phyloP scores from a whole-genome alignment of 306 rosid species.

The Dalbergia cultrata region DNA sequence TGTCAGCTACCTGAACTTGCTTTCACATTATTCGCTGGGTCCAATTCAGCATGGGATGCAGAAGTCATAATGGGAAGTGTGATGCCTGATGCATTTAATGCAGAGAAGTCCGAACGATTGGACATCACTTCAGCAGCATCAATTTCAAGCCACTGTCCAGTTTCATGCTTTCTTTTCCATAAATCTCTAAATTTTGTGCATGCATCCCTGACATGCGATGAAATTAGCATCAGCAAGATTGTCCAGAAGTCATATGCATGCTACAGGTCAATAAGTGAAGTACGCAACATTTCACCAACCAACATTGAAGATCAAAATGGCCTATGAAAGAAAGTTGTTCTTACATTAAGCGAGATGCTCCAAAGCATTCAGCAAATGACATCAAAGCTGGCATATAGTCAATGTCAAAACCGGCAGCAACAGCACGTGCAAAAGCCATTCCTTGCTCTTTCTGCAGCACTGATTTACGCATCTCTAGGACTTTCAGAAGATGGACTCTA shows the following conservation, averaged over 20 bases:
- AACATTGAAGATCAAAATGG: slow-evolving; percentile 19
- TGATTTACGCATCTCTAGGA: slow-evolving; percentile 87
- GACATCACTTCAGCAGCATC: slow-evolving; percentile 85
- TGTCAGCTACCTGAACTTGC: slow-evolving; percentile 64
- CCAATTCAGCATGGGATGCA: slow-evolving; percentile 59
- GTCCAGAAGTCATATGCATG: slow-evolving; percentile 25
- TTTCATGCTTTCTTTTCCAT: slow-evolving; percentile 97
- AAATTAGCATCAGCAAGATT: slow-evolving; percentile 37
- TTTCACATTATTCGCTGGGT: slow-evolving; percentile 65
- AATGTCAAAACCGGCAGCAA: slow-evolving; percentile 95
- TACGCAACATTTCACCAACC: slow-evolving; percentile 36
- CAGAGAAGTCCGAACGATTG: slow-evolving; percentile 67
- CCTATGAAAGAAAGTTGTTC: slow-evolving; percentile 44
- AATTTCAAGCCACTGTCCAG: slow-evolving; percentile 97
- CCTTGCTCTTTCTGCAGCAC: slow-evolving; percentile 99
- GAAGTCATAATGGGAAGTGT: slow-evolving; percentile 67
- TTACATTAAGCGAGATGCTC: slow-evolving; percentile 92
- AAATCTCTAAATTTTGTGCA: slow-evolving; percentile 78
- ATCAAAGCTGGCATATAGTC: slow-evolving; percentile 76
- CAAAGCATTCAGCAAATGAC: slow-evolving; percentile 89
- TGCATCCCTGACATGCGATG: slow-evolving; percentile 73
- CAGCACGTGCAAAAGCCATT: slow-evolving; percentile 99
- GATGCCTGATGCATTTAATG: slow-evolving; percentile 73
- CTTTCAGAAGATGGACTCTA: slow-evolving; percentile 95
- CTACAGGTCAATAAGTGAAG: slow-evolving; percentile 44